phyloP scores from a whole-genome alignment of 1,284 basidiomycete species.

The Heterobasidion parviporum region DNA sequence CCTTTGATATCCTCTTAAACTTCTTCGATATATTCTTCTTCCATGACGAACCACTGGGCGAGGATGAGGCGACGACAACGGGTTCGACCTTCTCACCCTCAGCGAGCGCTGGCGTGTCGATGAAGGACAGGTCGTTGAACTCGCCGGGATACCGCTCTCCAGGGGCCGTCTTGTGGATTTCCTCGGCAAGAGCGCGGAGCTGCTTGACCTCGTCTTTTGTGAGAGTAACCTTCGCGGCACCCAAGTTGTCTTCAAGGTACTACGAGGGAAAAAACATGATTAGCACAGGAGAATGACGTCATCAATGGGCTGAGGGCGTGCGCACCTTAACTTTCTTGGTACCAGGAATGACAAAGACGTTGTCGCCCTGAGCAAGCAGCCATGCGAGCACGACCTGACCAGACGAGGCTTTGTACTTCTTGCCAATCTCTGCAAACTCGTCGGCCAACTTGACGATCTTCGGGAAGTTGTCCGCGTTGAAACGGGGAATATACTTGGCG shows the following conservation, averaged over 20 bases:
- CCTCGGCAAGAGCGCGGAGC: slow-evolving; percentile 27
- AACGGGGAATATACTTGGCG: slow-evolving; percentile 13
- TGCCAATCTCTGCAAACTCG: slow-evolving; percentile 34
- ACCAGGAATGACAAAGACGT: slow-evolving; percentile 33
- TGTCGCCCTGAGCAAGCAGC: slow-evolving; percentile 31
- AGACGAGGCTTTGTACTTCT: slow-evolving; percentile 36
- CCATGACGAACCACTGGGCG: background rate
- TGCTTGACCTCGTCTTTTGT: slow-evolving; percentile 25
- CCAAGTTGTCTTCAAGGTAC: slow-evolving; percentile 26
- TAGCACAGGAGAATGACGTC: no score
- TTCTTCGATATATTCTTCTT: background rate
- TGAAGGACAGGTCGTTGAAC: background rate
- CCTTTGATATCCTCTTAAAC: background rate
- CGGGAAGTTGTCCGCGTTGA: slow-evolving; percentile 42
- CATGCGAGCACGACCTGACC: slow-evolving; percentile 56
- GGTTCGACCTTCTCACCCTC: background rate
- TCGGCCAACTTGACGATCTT: slow-evolving; percentile 46
- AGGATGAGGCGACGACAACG: background rate
- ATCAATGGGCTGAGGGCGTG: slow-evolving; percentile 6
- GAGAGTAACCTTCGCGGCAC: slow-evolving; percentile 26
- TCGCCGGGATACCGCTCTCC: background rate
- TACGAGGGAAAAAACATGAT: slow-evolving; percentile 13
- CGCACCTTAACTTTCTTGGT: slow-evolving; percentile 16
- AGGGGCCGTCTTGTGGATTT: slow-evolving; percentile 1
- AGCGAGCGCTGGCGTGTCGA: background rate